Evolutionary conservation across 495 filamentous ascomycete species (phyloP), one percentile per base, ranked within the genome.

Genomic region (Trichoderma reesei): DNA sequence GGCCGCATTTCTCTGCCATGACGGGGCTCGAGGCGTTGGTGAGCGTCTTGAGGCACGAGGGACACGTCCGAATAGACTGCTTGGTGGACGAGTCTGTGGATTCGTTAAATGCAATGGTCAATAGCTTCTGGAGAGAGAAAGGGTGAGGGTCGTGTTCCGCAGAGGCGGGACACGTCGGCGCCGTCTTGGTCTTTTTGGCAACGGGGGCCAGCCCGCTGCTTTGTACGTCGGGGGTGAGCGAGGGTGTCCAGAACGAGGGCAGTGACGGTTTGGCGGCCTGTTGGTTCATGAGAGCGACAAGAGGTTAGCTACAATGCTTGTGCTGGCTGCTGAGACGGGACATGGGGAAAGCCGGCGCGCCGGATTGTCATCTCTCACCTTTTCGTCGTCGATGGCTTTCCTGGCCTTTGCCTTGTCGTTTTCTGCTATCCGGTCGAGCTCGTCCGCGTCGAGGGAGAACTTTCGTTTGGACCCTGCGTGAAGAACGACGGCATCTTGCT

Each of bases 191-290:
- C 41, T 85, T 79, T 71, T 80, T 80, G 66, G 88, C 79, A 7
- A 80, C 76, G 67, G 83, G 80, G 8, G 83, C 72, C n/a, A 72
- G 67, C 38, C 77, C 76, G 63, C 72, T 77, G 42, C 71, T 76
- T 65, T 81, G 80, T 2, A 79, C 77, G 0, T 83, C 80, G 0
- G 93, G 91, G 0, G 90, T 94, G 38, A 95, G 78, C 1, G 89
- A 88, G 0, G 94, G 93, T 0, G 95, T 87, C 94, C 94, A 98
- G 78, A 98, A 98, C 3, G 92, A 94, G 0, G 91, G 90, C 0
- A 96, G 76, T n/a, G 83, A 86, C 0, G 85, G 86, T 70, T 89
- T 89, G 1, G 83, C 81, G 0, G 85, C 82, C 75, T 82, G 69
- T 62, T 38, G 14, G 9, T 62, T 3, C 41, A 5, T 18, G 34